Evolutionary conservation across 805 yeast genomes (phyloP).

Genomic region (Starmerella riodocensis): DNA sequence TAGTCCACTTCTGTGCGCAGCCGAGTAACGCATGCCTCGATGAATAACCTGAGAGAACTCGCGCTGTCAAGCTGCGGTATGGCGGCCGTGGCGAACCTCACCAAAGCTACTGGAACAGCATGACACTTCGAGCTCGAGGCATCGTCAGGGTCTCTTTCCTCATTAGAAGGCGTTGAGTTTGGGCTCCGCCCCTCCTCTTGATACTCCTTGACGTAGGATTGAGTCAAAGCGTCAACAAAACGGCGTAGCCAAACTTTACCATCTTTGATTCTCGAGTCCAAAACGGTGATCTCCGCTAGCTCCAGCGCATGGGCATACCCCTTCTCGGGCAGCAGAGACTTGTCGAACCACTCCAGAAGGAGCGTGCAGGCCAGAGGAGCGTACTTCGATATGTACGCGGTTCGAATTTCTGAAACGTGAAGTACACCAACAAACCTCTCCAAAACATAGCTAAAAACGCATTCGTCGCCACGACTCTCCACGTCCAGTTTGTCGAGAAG

Average conservation of each 20-base stretch:
- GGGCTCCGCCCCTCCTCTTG: not conserved
- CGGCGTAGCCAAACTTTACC: slow-evolving; percentile 15
- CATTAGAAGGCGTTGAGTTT: not conserved
- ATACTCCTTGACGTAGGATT: slow-evolving; percentile 1
- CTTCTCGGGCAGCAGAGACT: not conserved
- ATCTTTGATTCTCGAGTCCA: slow-evolving; percentile 12
- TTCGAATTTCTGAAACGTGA: slow-evolving; percentile 6
- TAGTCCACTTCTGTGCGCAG: slow-evolving; percentile 15
- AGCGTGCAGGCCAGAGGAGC: slow-evolving; percentile 9
- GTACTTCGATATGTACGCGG: slow-evolving; percentile 10
- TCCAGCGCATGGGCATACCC: slow-evolving; percentile 11
- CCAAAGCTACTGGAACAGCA: slow-evolving; percentile 7
- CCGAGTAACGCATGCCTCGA: slow-evolving; percentile 3
- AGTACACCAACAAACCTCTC: slow-evolving; percentile 42
- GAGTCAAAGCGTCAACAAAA: slow-evolving; percentile 12
- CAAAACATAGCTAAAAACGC: slow-evolving; percentile 49
- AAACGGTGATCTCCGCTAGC: slow-evolving; percentile 14
- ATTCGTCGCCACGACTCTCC: slow-evolving; percentile 41
- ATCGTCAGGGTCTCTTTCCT: not conserved
- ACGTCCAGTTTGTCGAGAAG: slow-evolving; percentile 31
- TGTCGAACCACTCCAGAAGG: slow-evolving; percentile 16
- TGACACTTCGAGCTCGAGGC: not conserved
- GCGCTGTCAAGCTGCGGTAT: slow-evolving; percentile 7
- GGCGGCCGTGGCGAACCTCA: slow-evolving; percentile 13
- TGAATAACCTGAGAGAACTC: slow-evolving; percentile 4